phyloP scores from a whole-genome alignment of 2,329 filamentous ascomycete species.

The Bertia moriformis region DNA sequence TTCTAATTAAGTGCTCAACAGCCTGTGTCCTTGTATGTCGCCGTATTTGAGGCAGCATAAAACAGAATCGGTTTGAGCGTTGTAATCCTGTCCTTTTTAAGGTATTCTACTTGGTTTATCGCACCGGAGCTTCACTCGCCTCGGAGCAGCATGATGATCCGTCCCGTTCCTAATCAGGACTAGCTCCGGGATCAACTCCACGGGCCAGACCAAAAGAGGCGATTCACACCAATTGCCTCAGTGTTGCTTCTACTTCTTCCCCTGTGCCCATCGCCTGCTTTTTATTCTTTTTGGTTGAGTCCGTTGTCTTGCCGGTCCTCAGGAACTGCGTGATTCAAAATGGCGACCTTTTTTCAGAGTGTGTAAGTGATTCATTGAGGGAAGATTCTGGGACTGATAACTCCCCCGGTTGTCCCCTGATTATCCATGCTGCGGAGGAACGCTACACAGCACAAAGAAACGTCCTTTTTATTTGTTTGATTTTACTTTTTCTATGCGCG shows the following conservation, averaged over 20 bases:
- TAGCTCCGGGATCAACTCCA: constrained; percentile 7
- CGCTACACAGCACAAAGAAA: neutral
- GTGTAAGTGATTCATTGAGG: constrained; percentile 21
- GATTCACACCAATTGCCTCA: constrained; percentile 1
- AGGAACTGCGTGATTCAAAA: constrained; percentile 7
- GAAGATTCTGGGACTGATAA: constrained; percentile 1
- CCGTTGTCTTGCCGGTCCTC: neutral
- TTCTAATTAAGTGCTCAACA: too few species aligned
- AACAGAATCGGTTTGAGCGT: too few species aligned
- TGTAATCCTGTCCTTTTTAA: too few species aligned
- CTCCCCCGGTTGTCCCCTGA: constrained; percentile 2
- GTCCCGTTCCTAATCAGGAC: constrained; percentile 7
- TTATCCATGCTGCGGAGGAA: neutral
- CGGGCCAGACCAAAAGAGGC: constrained; percentile 3
- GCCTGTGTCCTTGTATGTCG: too few species aligned
- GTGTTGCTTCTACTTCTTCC: constrained; percentile 1
- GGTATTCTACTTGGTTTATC: too few species aligned
- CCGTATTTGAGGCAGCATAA: too few species aligned
- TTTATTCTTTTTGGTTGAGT: neutral
- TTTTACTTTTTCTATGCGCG: neutral
- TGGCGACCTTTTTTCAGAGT: constrained; percentile 31
- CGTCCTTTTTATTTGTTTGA: neutral
- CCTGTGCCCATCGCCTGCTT: neutral
- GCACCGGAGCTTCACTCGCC: too few species aligned
- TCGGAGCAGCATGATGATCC: too few species aligned